Evolutionary conservation across 108 stramenopile species (phyloP).

Genomic region (Fragilaria crotonensis): DNA sequence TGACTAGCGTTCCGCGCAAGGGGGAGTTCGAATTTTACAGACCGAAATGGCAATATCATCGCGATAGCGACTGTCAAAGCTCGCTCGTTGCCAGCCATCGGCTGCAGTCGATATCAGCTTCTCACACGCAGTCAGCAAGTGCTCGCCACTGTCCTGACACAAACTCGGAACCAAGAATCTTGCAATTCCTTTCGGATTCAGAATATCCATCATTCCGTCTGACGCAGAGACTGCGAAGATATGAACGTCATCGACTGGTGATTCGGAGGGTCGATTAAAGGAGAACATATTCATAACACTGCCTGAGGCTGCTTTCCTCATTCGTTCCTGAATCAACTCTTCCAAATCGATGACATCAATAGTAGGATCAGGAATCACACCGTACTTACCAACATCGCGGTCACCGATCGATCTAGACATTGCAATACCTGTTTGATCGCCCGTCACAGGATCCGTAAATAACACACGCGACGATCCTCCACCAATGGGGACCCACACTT

Average conservation of each 20-base stretch:
- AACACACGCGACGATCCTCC: conserved; percentile 48
- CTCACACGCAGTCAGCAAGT: conserved; percentile 64
- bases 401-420: conserved; percentile 80
- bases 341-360: conserved; percentile 53
- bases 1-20: too few species aligned
- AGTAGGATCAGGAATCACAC: conserved; percentile 75
- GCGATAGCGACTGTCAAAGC: conserved; percentile 48
- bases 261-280: not conserved
- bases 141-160: conserved; percentile 13
- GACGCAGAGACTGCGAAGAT: conserved; percentile 69
- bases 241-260: conserved; percentile 36
- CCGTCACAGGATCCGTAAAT: conserved; percentile 18
- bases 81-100: conserved; percentile 56
- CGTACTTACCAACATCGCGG: conserved; percentile 55
- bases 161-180: conserved; percentile 48
- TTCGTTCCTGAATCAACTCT: conserved; percentile 6
- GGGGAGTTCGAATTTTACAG: conserved; percentile 7
- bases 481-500: conserved; percentile 49
- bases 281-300: not conserved
- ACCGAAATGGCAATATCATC: conserved; percentile 81
- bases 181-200: conserved; percentile 44
- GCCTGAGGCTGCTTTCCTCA: not conserved
- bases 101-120: conserved; percentile 61
- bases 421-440: conserved; percentile 29
- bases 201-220: conserved; percentile 83